These are phyloP conservation scores for Salvia sclarea DNA, from an alignment of 305 asterid genomes.

Conservation along the genomic window DNA sequence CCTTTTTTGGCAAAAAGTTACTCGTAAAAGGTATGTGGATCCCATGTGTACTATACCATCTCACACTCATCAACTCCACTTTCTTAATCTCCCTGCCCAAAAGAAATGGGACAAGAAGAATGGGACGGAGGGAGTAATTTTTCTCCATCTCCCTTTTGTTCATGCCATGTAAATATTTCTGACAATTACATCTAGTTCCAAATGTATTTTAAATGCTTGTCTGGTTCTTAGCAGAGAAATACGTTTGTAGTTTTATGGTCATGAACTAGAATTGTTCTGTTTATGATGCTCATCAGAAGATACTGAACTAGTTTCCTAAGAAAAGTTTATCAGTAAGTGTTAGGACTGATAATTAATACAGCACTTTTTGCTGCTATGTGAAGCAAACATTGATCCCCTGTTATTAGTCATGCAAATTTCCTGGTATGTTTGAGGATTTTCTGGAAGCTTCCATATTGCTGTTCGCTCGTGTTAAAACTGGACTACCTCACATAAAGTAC, in stretches of 20 bases:
- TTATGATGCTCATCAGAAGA: conserved; percentile 14
- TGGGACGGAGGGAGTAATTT: too few relatives aligned
- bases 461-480: conserved; percentile 9
- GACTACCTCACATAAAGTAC: background rate
- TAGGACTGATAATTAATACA: background rate
- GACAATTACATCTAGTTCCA: conserved; percentile 2
- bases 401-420: conserved; percentile 5
- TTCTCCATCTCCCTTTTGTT: background rate
- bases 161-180: background rate
- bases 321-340: background rate
- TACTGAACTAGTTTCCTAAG: background rate
- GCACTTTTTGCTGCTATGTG: background rate
- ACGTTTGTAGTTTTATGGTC: background rate
- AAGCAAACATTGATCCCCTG: conserved; percentile 16
- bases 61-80: too few relatives aligned
- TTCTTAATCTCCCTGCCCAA: too few relatives aligned
- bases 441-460: conserved; percentile 21
- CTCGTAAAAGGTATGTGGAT: too few relatives aligned
- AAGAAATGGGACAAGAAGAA: too few relatives aligned
- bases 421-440: background rate
- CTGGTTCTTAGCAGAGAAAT: background rate
- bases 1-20: too few relatives aligned
- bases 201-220: background rate
- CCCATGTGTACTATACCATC: too few relatives aligned
- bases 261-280: background rate